Evolutionary conservation across 2,329 filamentous ascomycete genomes (phyloP), one percentile per base, ranked within the genome.

Genomic region (Fusarium sp.): DNA sequence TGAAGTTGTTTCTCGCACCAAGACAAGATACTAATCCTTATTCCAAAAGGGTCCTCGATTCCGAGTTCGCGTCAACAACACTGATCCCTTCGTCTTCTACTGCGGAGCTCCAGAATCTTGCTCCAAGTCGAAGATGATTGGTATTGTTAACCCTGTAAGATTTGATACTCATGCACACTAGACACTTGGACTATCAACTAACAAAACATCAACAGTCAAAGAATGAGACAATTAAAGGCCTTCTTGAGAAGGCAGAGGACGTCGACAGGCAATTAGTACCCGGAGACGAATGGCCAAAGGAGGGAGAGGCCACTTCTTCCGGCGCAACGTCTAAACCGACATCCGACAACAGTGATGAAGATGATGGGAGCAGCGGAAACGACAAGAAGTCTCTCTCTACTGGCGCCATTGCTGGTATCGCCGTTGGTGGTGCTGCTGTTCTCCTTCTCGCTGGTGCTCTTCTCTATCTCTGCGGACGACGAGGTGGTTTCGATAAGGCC

Each of bases 21-120:
- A n/a, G 23, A 27, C n/a, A 13, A 26, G 15, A 55, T n/a, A 23
- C 53, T 70, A 38, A 77, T 41, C 18, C 27, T 30, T 26, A 4
- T 9, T 7, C 13, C 27, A 30, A 56, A 14, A 85, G 83, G 81
- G 78, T 20, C 85, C 85, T 23, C 80, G 75, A 40, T 87, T 78
- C 62, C 74, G 77, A 44, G 72, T 86, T 27, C 71, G 69, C 23
- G 82, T 93, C 61, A 91, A 92, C 72, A 83, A 90, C 69, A 90
- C 89, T 0, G 79, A 86, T 26, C 90, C 91, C 0, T 86, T 90
- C 18, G 92, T 91, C 78, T 92, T 88, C 79, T 93, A 93, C 78
- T 93, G 91, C 69, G 88, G 90, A 1, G 91, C 91, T 0, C 85
- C 88, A 0, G 86, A 84, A 1, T 92, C 91, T 4, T 95, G 93